Base-by-base conservation (phyloP, 2,329 filamentous ascomycete genomes). In the Hypocreales sp. region DNA sequence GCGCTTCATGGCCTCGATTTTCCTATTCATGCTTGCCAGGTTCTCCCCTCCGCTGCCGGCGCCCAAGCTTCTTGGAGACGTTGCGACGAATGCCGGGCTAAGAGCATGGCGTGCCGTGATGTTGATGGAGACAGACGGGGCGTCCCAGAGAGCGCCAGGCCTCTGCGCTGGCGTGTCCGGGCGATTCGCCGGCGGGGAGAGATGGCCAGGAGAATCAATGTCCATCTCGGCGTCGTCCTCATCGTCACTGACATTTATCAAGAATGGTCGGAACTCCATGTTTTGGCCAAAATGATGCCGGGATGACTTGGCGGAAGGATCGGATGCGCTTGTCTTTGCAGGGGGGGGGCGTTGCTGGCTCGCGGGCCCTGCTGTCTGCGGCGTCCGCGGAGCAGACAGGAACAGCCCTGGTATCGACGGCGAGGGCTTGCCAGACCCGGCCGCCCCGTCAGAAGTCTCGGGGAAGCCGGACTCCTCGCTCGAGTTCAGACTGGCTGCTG, bases 221-320 rank as follows among this genome's bases (percentile, higher is more conserved):
- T 79, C 75, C 71, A 77, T 79, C 31, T 73, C 72, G 25, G 73
- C 62, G 36, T 74, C 69, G 30, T 72, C 69, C 26, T 72, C 66
- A 20, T 67, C 63, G 6, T 92, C 86, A 44, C 82, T 92, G 21
- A 92, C 76, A 37, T 92, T 72, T 38, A 93, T 92, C 21, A 93
- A 68, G 28, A 92, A 67, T 3, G 66, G 66, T 26, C 72, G 62
- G 15, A 75, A 62, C 27, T 65, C 56, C 15, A 61, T 59, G 25
- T 58, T 60, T 24, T 74, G 68, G 9, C 67, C 68, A 40, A 76
- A 74, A 4, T 71, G 66, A 26, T 75, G 70, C 39, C 79, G 80
- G 11, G 54, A 43, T 2, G 50, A 41, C 3, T 46, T 40, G 1
- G 45, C 41, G 10, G 58, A 52, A 13, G 60, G 56, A n/a, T n/a